Evolutionary conservation across 1,139 yeast species (phyloP), one percentile per base, ranked within the genome.

Genomic region (Hanseniaspora sp.): DNA sequence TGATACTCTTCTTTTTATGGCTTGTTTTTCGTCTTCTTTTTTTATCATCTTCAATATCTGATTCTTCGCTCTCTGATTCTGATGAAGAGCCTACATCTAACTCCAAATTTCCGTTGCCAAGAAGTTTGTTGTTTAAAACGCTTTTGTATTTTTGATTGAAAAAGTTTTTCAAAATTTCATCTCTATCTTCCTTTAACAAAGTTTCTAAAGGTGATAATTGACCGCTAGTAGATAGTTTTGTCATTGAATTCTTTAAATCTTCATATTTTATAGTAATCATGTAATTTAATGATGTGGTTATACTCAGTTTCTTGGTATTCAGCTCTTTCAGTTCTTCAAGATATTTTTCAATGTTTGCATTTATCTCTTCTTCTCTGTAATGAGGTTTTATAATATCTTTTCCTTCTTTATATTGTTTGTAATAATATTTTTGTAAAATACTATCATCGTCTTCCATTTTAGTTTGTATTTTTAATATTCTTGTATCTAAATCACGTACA

Each of bases 251-350:
- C 62, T 87, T 92, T 48, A 92, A 75, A 61, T 77, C 77, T 54
- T 75, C 74, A 57, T 87, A 71, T 64, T 92, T 95, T 64, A 85
- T 83, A 1, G 92, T 73, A 15, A 88, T 78, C 34, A 83, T 66
- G 63, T 83, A 86, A 49, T 87, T 71, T 1, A 95, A 92, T 1
- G 95, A 87, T 63, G 87, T 86, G 3, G 96, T 86, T 52, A 90
- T 68, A 23, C 82, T 70, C 48, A 84, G 78, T 70, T 92, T 92
- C 58, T 86, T 95, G 59, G 78, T 76, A 64, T 90, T 96, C 39
- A 86, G 63, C 55, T 72, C 73, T 58, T 76, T 73, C 11, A 85
- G 80, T 52, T 73, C 69, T 45, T 74, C 76, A 71, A 83, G 78
- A 56, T 84, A 94, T 47, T 83, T 83, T 48, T 79, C 77, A 7